Evolutionary conservation across 768 basidiomycete species (phyloP).

Genomic region (Tricholoma bakamatsutake): DNA sequence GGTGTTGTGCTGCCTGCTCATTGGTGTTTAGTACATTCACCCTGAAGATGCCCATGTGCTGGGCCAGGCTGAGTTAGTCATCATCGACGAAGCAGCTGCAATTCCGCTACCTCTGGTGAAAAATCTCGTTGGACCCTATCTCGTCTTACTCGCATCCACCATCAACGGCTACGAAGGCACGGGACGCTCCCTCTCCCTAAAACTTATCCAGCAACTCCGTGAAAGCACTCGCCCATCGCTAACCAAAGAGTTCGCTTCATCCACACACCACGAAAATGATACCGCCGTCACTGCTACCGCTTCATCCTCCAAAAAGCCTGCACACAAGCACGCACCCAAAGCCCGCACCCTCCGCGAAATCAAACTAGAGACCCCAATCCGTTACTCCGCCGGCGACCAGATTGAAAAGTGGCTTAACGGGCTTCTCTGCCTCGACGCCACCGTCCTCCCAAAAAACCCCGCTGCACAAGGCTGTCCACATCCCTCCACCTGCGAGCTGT

Average conservation of each 20-base stretch:
- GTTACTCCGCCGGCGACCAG: constrained; percentile 80
- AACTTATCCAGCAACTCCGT: constrained; percentile 94
- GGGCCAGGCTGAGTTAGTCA: constrained; percentile 94
- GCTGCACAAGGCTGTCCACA: constrained; percentile 78
- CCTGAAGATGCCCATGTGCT: constrained; percentile 97
- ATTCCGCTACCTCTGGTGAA: constrained; percentile 95
- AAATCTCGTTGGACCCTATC: constrained; percentile 91
- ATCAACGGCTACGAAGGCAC: constrained; percentile 99
- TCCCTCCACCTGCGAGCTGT: constrained; percentile 90
- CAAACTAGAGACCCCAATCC: constrained; percentile 92
- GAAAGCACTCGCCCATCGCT: constrained; percentile 83
- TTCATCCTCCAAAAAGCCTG: constrained; percentile 48
- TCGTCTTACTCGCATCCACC: constrained; percentile 98
- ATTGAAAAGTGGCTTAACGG: constrained; percentile 93
- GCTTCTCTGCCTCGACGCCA: constrained; percentile 87
- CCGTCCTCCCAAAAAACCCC: constrained; percentile 40
- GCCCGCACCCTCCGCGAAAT: constrained; percentile 84
- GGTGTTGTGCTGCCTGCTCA: neutral
- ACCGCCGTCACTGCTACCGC: constrained; percentile 21
- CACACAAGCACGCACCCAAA: constrained; percentile 52
- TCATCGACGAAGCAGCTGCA: constrained; percentile 98
- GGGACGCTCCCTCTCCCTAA: constrained; percentile 95
- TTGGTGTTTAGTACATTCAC: constrained; percentile 76
- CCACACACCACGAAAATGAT: constrained; percentile 36
- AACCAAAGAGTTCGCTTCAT: constrained; percentile 47